These are phyloP conservation scores for Fraxinus platypoda DNA, from an alignment of 305 asterid genomes.

Conservation along the genomic window DNA sequence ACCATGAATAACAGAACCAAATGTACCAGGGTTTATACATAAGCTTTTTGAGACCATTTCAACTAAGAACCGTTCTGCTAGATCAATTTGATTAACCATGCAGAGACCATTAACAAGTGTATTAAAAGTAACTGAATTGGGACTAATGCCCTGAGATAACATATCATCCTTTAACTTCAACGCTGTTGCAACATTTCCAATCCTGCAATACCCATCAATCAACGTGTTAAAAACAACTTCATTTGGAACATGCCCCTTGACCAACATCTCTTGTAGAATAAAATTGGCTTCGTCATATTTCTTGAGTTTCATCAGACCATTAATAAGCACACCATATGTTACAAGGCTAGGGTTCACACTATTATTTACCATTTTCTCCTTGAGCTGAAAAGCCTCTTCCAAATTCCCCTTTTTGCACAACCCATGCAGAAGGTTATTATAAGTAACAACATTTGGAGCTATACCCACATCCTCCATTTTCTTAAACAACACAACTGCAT, in stretches of 20 bases:
- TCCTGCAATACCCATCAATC: slow-evolving; percentile 70
- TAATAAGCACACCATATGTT: slow-evolving; percentile 69
- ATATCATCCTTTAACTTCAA: slow-evolving; percentile 62
- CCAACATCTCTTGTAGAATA: slow-evolving; percentile 63
- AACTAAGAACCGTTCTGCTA: slow-evolving; percentile 52
- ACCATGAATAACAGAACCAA: slow-evolving; percentile 48
- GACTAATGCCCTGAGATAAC: slow-evolving; percentile 45
- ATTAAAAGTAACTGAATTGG: slow-evolving; percentile 63
- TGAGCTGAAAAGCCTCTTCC: slow-evolving; percentile 62
- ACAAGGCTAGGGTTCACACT: slow-evolving; percentile 66
- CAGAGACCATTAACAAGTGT: slow-evolving; percentile 63
- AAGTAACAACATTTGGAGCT: slow-evolving; percentile 68
- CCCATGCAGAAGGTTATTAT: slow-evolving; percentile 76
- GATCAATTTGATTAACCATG: slow-evolving; percentile 53
- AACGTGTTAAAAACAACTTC: slow-evolving; percentile 64
- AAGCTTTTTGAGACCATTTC: slow-evolving; percentile 58
- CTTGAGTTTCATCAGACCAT: slow-evolving; percentile 60
- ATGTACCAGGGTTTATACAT: slow-evolving; percentile 48
- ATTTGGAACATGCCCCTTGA: slow-evolving; percentile 58
- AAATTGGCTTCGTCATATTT: slow-evolving; percentile 57
- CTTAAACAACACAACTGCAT: slow-evolving; percentile 55
- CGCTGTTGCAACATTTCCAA: slow-evolving; percentile 54
- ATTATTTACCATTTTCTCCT: slow-evolving; percentile 59
- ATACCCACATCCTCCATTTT: slow-evolving; percentile 61
- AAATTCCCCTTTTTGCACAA: slow-evolving; percentile 54